A percentile compares a stretch with the other conserved stretches of the same genome.
These are phyloP conservation scores for Artemisia tridentata DNA, from an alignment of 129 eudicot species.

Conservation along the genomic window DNA sequence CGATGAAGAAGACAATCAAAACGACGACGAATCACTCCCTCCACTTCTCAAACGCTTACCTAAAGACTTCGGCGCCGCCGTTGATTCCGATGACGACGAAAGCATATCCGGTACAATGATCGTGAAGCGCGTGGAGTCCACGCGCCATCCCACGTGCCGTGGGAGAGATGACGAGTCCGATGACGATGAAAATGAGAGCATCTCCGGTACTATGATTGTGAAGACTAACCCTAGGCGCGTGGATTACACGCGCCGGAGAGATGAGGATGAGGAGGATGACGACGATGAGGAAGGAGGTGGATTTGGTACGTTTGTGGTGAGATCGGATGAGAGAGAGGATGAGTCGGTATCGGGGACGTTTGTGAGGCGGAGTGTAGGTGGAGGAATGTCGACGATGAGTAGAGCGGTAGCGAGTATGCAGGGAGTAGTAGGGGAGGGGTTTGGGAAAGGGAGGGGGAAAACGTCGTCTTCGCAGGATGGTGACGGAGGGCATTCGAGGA, in stretches of 20 bases:
- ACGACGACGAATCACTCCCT: constrained; percentile 89
- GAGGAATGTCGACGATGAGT: constrained; percentile 62
- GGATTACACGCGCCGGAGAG: constrained; percentile 21
- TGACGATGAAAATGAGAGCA: constrained; percentile 40
- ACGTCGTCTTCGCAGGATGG: constrained; percentile 28
- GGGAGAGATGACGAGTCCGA: constrained; percentile 52
- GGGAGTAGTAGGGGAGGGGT: constrained; percentile 65
- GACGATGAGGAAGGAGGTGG: constrained; percentile 51
- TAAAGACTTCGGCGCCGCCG: constrained; percentile 73
- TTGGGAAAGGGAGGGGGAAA: constrained; percentile 54
- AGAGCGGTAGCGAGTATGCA: constrained; percentile 97
- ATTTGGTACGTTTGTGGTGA: constrained; percentile 81
- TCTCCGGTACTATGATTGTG: constrained; percentile 77
- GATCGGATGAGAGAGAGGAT: constrained; percentile 47
- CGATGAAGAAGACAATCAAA: constrained; percentile 47
- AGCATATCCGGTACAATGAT: constrained; percentile 76
- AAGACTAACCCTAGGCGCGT: constrained; percentile 41
- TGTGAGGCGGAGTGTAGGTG: constrained; percentile 51
- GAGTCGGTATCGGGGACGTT: constrained; percentile 57
- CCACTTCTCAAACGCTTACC: constrained; percentile 84
- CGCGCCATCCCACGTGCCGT: constrained; percentile 76
- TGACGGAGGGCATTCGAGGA: constrained; percentile 46
- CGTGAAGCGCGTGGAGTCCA: constrained; percentile 13
- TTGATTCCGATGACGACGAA: constrained; percentile 50
- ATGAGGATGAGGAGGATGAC: constrained; percentile 49